Percentiles rank a stretch among this genome's conserved stretches.
These are phyloP conservation scores for Colletotrichum liaoningense DNA, from an alignment of 2,329 filamentous ascomycete species.

Conservation along the genomic window DNA sequence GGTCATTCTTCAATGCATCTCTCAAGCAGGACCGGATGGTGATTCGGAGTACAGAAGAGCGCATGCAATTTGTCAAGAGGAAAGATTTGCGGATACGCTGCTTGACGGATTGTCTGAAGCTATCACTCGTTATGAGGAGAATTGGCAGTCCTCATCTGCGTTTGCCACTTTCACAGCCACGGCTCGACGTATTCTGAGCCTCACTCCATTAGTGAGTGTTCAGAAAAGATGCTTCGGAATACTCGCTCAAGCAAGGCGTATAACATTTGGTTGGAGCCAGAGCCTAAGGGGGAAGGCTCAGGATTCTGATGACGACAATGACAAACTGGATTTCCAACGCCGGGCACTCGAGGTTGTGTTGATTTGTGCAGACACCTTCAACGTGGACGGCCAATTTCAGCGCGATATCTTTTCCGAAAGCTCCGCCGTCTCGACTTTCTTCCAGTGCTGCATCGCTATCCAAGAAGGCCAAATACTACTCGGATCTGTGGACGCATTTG, in stretches of 20 bases:
- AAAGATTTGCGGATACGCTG: slow-evolving; percentile 36
- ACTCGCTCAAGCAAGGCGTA: slow-evolving; percentile 45
- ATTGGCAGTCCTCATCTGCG: slow-evolving; percentile 60
- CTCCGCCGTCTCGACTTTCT: slow-evolving; percentile 41
- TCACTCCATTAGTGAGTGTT: slow-evolving; percentile 43
- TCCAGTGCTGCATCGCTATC: slow-evolving; percentile 51
- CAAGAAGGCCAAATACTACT: slow-evolving; percentile 41
- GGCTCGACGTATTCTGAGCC: slow-evolving; percentile 53
- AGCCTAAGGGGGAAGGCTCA: slow-evolving; percentile 44
- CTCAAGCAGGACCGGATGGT: slow-evolving; percentile 55
- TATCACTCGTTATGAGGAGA: slow-evolving; percentile 53
- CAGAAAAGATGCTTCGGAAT: slow-evolving; percentile 42
- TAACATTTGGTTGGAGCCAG: slow-evolving; percentile 53
- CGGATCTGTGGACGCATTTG: background rate
- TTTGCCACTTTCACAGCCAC: slow-evolving; percentile 54
- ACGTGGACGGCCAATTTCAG: slow-evolving; percentile 48
- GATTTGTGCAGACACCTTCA: slow-evolving; percentile 56
- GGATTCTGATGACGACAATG: slow-evolving; percentile 39
- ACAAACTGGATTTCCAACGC: slow-evolving; percentile 44
- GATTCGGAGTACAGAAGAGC: background rate
- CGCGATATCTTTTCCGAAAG: slow-evolving; percentile 42
- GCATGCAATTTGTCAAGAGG: background rate
- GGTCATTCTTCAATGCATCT: slow-evolving; percentile 60
- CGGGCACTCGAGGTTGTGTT: slow-evolving; percentile 53
- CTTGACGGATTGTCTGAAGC: slow-evolving; percentile 46